Base-by-base conservation (phyloP, 352 stramenopile genomes). In the Phytophthora colocasiae region DNA sequence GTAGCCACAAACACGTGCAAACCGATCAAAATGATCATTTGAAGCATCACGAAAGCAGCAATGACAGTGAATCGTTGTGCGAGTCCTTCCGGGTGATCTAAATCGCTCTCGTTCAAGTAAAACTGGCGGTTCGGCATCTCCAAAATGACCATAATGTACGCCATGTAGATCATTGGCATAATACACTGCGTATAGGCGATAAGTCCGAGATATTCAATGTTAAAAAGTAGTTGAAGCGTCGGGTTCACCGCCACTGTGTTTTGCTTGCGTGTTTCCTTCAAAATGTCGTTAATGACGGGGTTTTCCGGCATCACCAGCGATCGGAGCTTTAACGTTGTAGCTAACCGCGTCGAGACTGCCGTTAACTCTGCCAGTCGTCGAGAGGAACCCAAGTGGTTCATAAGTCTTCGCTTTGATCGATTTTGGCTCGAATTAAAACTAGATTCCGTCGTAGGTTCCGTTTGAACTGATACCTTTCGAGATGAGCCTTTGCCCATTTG, bases 121-220 rank as follows among this genome's bases (percentile, higher is more conserved):
- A 69, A 81, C 1, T 27, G 31, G 4, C 48, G 57, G 29, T 74
- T 81, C 0, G 69, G 66, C 19, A 78, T 43, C 41, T 46, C 34
- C 29, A 63, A 53, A 34, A 77, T 70, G 1, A 58, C 53, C 11
- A 49, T 29, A 34, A 67, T 65, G 29, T 80, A 83, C 2, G 64
- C 29, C 36, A 73, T 64, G 46, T 77, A 83, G 26, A 83, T 72
- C 45, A 67, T 61, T 0, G 75, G 75, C 2, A 65, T 71, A 22
- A 80, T 68, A 24, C 60, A 72, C 49, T 80, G 68, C 0, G 74
- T 57, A 19, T 81, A 83, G 15, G 61, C 69, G 15, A 79, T 71
- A 17, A 81, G 66, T 6, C 57, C 69, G 14, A 83, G 60, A 39
- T 83, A 81, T 8, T 83, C 75, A 49, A 73, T 79, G 22, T 78